Base-by-base conservation (phyloP, 192 early-diverging fungal species). In the Entrophospora sp. region DNA sequence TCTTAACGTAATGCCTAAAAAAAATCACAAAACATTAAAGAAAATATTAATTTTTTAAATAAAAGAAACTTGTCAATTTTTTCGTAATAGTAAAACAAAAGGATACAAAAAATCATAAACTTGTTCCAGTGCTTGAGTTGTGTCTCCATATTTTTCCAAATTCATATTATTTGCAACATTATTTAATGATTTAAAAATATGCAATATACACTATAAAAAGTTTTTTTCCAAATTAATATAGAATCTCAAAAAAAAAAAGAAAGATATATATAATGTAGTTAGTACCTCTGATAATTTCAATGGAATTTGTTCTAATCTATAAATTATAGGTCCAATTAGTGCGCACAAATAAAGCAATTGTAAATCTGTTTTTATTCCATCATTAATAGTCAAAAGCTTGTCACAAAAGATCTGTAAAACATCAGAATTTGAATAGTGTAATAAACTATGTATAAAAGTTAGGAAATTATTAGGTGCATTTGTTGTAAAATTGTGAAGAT, bases 341-440 rank as follows among this genome's bases (percentile, higher is more conserved):
- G 83, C 81, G 59, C 87, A 88, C 38, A 89, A 67, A 53, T 88
- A 91, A 25, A 89, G 74, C 10, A 89, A 61, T 55, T 91, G 89
- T 2, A 82, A 77, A 68, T 91, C 89, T 1, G 88, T 85, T 45
- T 73, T 72, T 38, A 85, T 70, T 62, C 69, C 71, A 46, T 72
- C 69, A 2, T 3, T 22, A 24, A 56, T 31, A 28, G 27, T 27
- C 3, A n/a, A 18, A 7, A 67, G 28, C 43, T 62, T 64, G 18
- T 16, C 31, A 8, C 46, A 64, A 31, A 69, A 28, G 5, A 43
- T 24, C 46, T 56, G 57, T 37, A 89, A 79, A 2, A 81, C 78
- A 59, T 85, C 89, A 16, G 81, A 73, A 22, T 85, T 86, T 25
- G 86, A 86, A 63, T 91, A 91, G 58, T 91, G 87, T 25, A 85